phyloP scores from a whole-genome alignment of 345 rosid species.

The Eucalyptus marginata region DNA sequence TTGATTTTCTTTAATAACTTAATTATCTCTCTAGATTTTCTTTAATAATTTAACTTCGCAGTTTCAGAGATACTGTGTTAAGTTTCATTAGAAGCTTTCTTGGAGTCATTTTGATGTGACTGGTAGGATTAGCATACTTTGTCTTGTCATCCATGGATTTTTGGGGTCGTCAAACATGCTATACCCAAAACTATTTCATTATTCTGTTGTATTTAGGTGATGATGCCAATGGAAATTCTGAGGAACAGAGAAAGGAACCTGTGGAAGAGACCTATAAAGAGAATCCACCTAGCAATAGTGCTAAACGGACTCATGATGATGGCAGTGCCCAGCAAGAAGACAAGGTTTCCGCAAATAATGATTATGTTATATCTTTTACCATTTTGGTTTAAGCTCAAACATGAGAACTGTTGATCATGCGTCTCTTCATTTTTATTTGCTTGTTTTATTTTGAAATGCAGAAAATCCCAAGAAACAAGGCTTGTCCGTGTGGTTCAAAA shows the following conservation, averaged over 20 bases:
- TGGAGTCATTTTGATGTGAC: neutral
- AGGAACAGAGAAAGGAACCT: slow-evolving; percentile 20
- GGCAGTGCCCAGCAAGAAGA: slow-evolving; percentile 25
- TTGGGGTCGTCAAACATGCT: neutral
- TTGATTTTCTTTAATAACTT: neutral
- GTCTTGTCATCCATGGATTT: neutral
- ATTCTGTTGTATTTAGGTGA: slow-evolving; percentile 12
- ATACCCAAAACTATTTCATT: neutral
- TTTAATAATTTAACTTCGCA: neutral
- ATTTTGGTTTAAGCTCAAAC: neutral
- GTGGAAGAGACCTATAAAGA: slow-evolving; percentile 5
- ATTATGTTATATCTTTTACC: neutral
- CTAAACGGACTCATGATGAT: slow-evolving; percentile 8
- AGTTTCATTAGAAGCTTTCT: neutral
- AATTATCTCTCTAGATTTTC: neutral
- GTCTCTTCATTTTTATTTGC: neutral
- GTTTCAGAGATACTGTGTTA: neutral
- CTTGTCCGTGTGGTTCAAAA: slow-evolving; percentile 81
- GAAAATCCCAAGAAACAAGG: slow-evolving; percentile 61
- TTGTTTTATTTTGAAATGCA: slow-evolving; percentile 1
- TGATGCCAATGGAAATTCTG: slow-evolving; percentile 10
- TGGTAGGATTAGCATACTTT: neutral
- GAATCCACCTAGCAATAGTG: slow-evolving; percentile 12
- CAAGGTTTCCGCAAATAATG: slow-evolving; percentile 25
- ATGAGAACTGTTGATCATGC: neutral